These are phyloP conservation scores for Cyberlindnera euphorbiiphila DNA, from an alignment of 805 yeast genomes.

Conservation along the genomic window DNA sequence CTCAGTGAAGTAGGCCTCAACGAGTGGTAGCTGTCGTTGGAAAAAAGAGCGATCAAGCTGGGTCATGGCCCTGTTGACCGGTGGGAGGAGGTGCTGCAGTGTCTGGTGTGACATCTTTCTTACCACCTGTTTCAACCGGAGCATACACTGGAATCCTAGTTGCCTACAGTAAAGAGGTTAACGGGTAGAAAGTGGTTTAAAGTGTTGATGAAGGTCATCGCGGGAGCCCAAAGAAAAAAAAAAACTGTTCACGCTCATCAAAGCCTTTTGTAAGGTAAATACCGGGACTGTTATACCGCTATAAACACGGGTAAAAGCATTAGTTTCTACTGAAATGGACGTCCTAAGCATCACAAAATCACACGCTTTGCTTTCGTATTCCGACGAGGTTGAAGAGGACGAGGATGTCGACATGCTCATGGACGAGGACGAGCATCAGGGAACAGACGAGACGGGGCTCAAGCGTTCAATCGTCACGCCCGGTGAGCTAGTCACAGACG, in stretches of 20 bases:
- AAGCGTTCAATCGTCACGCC: constrained; percentile 71
- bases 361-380: constrained; percentile 14
- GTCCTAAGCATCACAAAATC: constrained; percentile 20
- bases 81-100: constrained; percentile 44
- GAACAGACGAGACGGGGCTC: constrained; percentile 28
- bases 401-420: constrained; percentile 36
- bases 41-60: constrained; percentile 66
- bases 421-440: constrained; percentile 22
- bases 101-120: constrained; percentile 7
- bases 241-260: neutral
- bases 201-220: neutral
- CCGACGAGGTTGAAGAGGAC: constrained; percentile 26
- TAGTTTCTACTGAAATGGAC: too few relatives aligned
- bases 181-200: too few relatives aligned
- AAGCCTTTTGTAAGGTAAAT: neutral
- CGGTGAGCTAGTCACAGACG: constrained; percentile 94
- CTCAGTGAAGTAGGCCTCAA: constrained; percentile 68
- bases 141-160: too few relatives aligned
- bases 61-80: constrained; percentile 61
- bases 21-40: constrained; percentile 48
- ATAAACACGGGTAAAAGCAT: too few relatives aligned
- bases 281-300: too few relatives aligned
- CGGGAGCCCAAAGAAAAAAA: neutral
- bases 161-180: too few relatives aligned
- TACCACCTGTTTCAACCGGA: too few relatives aligned